Base-by-base conservation (phyloP, 768 basidiomycete genomes). In the Ramaria sp. region DNA sequence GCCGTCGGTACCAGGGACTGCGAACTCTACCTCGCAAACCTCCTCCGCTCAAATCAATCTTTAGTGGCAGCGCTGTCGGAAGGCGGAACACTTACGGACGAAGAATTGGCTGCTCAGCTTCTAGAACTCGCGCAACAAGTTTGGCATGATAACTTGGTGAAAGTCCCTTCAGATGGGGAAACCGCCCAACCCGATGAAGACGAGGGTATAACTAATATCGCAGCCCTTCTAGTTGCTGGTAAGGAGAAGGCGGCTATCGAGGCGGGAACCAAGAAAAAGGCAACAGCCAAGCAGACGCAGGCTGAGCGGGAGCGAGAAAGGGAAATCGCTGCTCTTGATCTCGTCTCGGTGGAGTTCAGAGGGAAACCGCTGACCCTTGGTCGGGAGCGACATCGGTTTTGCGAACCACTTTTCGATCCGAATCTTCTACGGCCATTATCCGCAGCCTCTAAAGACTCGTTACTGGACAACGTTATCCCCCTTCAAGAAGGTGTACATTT, bases 221-320 rank as follows among this genome's bases (percentile, higher is more conserved):
- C 92, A 6, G 90, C 93, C 7, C 83, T 89, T 47, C 75, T 95
- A 45, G 88, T 91, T 33, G 88, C 90, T 7, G 92, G 92, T n/a
- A 88, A 86, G 65, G 92, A 93, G 69, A 83, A 85, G 62, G 88
- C 90, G 0, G 81, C 93, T 34, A 92, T 94, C 59, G 90, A 92
- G 68, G 82, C 81, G 59, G 86, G 83, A 19, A 85, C 84, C 73
- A 90, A 87, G 71, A 87, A 85, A 66, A 84, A 84, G 61, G 78
- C 79, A 24, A 83, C 75, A 7, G 81, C 79, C 31, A 86, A 82
- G 60, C 85, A 82, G 24, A 80, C 81, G 49, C 89, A 85, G 39
- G 88, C 85, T 11, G 90, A 87, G 67, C 84, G 82, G 65, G 87
- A 87, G 13, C 83, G 88, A 34, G 87, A 86, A 45, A 77, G 79